Conservation (phyloP, 1,284 basidiomycete genomes). For the Marasmius tenuissimus region DNA sequence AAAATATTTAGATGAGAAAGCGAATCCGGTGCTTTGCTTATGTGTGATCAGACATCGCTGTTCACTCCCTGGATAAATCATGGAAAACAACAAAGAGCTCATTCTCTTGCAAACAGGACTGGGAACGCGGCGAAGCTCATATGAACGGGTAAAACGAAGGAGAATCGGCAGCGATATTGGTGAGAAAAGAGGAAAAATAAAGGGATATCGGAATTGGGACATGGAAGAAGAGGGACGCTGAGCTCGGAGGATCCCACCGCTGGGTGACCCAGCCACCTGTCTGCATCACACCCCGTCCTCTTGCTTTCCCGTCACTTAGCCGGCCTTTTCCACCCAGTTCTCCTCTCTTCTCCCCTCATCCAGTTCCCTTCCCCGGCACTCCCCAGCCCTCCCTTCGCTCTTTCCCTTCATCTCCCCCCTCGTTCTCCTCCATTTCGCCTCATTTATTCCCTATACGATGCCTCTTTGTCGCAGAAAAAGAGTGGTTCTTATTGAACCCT, state of each 20-base stretch:
- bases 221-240: background rate
- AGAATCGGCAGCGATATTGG: background rate
- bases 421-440: conserved; percentile 1
- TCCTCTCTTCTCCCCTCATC: conserved; percentile 16
- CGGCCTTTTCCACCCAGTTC: conserved; percentile 21
- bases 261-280: background rate
- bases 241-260: background rate
- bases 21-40: background rate
- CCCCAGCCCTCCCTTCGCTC: conserved; percentile 20
- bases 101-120: background rate
- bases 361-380: conserved; percentile 20
- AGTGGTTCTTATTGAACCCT: conserved; percentile 83
- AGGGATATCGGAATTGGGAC: background rate
- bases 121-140: background rate
- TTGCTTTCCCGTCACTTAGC: conserved; percentile 8
- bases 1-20: background rate
- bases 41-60: background rate
- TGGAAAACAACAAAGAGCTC: too few relatives aligned
- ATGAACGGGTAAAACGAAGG: background rate
- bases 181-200: background rate
- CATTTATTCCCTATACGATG: conserved; percentile 44
- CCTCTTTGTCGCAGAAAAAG: conserved; percentile 90
- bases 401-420: conserved; percentile 17
- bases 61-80: background rate
- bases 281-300: conserved; percentile 5